Base-by-base conservation (phyloP, 1,284 basidiomycete species). In the Bondarzewia mesenterica region DNA sequence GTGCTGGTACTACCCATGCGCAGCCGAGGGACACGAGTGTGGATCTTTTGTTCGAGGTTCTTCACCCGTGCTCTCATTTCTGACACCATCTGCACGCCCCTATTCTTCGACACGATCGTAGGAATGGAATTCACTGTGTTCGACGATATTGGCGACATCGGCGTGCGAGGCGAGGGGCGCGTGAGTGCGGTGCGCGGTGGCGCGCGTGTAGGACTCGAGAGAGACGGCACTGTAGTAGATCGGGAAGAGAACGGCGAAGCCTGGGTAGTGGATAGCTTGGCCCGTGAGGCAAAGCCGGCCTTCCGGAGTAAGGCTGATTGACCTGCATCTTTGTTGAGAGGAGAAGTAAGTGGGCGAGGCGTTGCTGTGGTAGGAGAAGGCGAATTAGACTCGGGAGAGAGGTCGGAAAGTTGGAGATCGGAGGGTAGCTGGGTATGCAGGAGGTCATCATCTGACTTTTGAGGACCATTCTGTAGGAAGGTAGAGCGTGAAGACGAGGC, bases 61-160 rank as follows among this genome's bases (percentile, higher is more conserved):
- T 72, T 80, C 35, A 90, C 86, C 46, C 84, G 76, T 44, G 85
- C 86, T 47, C 88, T 78, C 84, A 90, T 88, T 60, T 90, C 89
- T 23, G 85, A 85, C 2, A 90, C 86, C 89, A 91, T 90, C 58
- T 90, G 87, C 8, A 89, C 86, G 25, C 87, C 87, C 62, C 80
- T 85, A 60, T 75, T 88, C 67, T 73, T 85, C 7, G 85, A 75
- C 8, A 75, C 62, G 7, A 73, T 72, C 50, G 62, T 53, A n/a
- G 64, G 44, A 40, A 59, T 52, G 47, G 55, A 50, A 46, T 46
- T 54, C 5, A 70, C 62, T 5, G 71, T 71, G n/a, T 69, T 70
- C 18, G 68, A 67, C 8, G 71, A 70, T 51, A 68, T 69, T 22
- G 69, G 63, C 26, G 68, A 62, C 16, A 72, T 66, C 47, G 67